Evolutionary conservation across 176 grass and related monocot species (phyloP).

Genomic region (Avena sativa): DNA sequence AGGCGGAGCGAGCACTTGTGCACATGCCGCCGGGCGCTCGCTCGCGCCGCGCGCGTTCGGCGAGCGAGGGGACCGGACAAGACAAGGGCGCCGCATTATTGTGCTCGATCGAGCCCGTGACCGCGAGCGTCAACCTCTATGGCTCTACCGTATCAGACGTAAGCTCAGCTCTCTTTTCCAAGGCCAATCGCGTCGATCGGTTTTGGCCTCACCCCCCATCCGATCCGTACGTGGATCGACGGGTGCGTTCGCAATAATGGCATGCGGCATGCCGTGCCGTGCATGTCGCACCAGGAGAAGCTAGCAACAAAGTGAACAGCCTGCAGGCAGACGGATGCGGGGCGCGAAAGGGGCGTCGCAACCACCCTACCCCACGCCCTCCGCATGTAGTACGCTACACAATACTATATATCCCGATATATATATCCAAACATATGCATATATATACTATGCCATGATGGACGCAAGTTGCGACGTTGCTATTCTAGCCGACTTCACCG

Average conservation of each 20-base stretch:
- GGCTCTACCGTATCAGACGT: background rate
- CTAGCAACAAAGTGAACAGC: background rate
- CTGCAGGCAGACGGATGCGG: slow-evolving; percentile 1
- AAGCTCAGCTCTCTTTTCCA: background rate
- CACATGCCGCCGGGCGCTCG: background rate
- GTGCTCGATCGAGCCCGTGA: background rate
- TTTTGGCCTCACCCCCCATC: slow-evolving; percentile 27
- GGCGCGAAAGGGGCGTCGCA: slow-evolving; percentile 39
- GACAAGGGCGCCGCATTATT: background rate
- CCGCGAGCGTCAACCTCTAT: background rate
- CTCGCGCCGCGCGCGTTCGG: background rate
- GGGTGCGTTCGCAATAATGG: background rate
- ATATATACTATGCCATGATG: background rate
- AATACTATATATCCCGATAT: background rate
- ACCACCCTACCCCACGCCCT: slow-evolving; percentile 44
- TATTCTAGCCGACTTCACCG: slow-evolving; percentile 26
- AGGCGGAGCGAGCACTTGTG: background rate
- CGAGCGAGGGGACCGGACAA: background rate
- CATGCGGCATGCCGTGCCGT: background rate
- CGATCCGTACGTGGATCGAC: background rate
- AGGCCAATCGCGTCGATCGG: background rate
- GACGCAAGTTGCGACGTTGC: slow-evolving; percentile 9
- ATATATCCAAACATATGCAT: background rate
- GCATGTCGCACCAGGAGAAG: background rate
- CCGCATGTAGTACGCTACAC: background rate